Conservation (phyloP, 106 monocot species). For the Dendrobium chrysotoxum region DNA sequence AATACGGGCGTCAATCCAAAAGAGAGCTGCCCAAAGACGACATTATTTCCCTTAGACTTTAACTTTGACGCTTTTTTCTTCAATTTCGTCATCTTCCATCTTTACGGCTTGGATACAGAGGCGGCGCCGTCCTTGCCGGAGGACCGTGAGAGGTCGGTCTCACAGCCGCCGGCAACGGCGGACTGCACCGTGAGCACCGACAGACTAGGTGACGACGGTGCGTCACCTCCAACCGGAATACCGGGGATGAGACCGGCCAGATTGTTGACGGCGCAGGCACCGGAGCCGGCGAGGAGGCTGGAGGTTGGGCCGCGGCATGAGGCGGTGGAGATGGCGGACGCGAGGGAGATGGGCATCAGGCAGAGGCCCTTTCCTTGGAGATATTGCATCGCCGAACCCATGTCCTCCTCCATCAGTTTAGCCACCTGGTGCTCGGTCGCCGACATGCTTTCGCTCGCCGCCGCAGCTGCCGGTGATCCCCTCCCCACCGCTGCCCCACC, state of each 20-base stretch:
- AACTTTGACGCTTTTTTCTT: not conserved
- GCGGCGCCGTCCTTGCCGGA: conserved; percentile 39
- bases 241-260: not conserved
- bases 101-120: conserved; percentile 6
- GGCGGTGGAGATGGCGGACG: conserved; percentile 79
- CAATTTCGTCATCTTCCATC: not conserved
- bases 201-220: conserved; percentile 47
- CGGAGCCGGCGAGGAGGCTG: not conserved
- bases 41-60: not conserved
- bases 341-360: conserved; percentile 92
- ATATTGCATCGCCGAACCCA: conserved; percentile 93
- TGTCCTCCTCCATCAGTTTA: conserved; percentile 90
- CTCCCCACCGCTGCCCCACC: conserved; percentile 10
- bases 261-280: not conserved
- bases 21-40: not conserved
- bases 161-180: conserved; percentile 29
- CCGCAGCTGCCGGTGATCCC: conserved; percentile 18
- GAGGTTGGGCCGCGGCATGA: conserved; percentile 20
- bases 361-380: conserved; percentile 87
- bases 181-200: conserved; percentile 70
- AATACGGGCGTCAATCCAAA: too few relatives aligned
- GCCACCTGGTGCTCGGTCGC: conserved; percentile 83
- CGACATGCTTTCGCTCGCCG: conserved; percentile 24
- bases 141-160: not conserved
- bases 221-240: conserved; percentile 10